phyloP scores from a whole-genome alignment of 495 filamentous ascomycete genomes.

The Hapsidospora chrysogenum region DNA sequence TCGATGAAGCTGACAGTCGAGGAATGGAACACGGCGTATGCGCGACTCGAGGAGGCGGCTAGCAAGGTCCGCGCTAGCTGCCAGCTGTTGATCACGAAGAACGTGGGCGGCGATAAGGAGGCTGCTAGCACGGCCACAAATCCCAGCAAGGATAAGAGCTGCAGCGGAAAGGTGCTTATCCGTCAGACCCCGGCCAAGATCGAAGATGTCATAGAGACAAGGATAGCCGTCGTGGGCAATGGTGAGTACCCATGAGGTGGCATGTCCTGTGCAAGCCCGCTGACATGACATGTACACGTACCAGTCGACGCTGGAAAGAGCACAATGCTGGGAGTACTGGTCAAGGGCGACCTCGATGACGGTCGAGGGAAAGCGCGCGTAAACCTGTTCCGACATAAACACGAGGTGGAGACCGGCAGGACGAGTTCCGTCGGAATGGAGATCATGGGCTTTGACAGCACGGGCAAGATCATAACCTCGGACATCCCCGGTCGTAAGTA shows the following conservation, averaged over 20 bases:
- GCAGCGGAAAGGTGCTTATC: conserved; percentile 70
- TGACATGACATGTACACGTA: no score
- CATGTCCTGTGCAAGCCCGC: neutral
- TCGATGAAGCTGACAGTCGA: conserved; percentile 66
- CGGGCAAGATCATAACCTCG: conserved; percentile 68
- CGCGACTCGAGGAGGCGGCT: conserved; percentile 48
- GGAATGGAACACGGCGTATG: conserved; percentile 65
- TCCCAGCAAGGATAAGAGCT: conserved; percentile 48
- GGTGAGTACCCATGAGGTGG: conserved; percentile 21
- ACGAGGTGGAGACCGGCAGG: conserved; percentile 87
- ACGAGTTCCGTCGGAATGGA: conserved; percentile 97
- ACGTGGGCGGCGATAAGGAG: conserved; percentile 67
- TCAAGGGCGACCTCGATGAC: conserved; percentile 91
- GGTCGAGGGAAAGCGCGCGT: conserved; percentile 86
- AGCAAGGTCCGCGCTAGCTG: conserved; percentile 53
- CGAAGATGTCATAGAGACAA: conserved; percentile 86
- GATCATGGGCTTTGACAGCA: conserved; percentile 93
- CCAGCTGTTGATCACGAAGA: conserved; percentile 69
- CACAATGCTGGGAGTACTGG: conserved; percentile 90
- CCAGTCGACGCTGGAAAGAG: conserved; percentile 89
- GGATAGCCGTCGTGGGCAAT: conserved; percentile 94
- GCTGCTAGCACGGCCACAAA: conserved; percentile 28
- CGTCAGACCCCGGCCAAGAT: conserved; percentile 53
- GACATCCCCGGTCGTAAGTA: conserved; percentile 62
- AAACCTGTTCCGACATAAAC: conserved; percentile 95